Evolutionary conservation across 2,329 filamentous ascomycete genomes (phyloP).

Genomic region (Torrubiella hemipterigena): DNA sequence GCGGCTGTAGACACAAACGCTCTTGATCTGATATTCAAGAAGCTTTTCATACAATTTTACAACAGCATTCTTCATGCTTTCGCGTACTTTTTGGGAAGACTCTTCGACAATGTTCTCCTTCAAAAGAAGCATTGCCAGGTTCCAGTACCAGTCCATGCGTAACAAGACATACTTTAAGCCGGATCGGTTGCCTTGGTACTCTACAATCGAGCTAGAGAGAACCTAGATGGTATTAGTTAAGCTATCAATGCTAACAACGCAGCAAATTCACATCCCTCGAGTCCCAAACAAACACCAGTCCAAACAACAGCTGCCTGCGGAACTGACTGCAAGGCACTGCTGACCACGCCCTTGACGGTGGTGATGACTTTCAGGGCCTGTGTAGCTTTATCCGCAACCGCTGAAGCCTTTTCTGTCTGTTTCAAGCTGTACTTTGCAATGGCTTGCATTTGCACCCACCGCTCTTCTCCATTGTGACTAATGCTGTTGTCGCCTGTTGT

Average conservation of each 20-base stretch:
- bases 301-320: conserved; percentile 24
- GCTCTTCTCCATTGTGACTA: not conserved
- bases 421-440: conserved; percentile 16
- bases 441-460: conserved; percentile 15
- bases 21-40: conserved; percentile 28
- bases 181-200: conserved; percentile 16
- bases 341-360: conserved; percentile 13
- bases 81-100: conserved; percentile 7
- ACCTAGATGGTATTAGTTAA: conserved; percentile 11
- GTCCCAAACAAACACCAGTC: conserved; percentile 19
- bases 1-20: conserved; percentile 21
- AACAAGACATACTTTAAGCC: conserved; percentile 22
- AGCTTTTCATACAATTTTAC: conserved; percentile 23
- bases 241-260: not conserved
- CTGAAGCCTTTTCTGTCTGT: conserved; percentile 13
- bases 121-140: conserved; percentile 16
- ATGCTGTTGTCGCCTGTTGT: not conserved
- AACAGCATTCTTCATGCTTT: conserved; percentile 14
- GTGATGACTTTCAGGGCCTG: conserved; percentile 12
- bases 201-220: conserved; percentile 15
- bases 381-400: conserved; percentile 13
- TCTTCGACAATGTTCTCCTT: conserved; percentile 8
- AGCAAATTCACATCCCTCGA: conserved; percentile 16
- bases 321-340: conserved; percentile 13
- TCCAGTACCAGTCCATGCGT: conserved; percentile 26